Base-by-base conservation (phyloP, 1,139 yeast species). In the Blastobotrys raffinosifermentans region DNA sequence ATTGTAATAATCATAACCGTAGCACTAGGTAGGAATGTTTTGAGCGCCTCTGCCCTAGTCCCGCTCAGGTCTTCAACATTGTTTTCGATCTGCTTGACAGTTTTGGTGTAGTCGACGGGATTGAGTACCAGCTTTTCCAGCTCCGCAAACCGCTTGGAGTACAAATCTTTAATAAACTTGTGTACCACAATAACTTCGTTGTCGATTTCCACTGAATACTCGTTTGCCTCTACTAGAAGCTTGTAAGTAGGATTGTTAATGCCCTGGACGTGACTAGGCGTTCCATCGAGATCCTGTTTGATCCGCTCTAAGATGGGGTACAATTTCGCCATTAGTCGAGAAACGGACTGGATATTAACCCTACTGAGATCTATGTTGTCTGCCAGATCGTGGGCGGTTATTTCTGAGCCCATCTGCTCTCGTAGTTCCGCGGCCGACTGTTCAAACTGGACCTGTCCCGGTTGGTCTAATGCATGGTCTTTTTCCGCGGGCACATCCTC, bases 1-100 rank as follows among this genome's bases (percentile, higher is more conserved):
- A 87, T 84, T 1, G 81, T 73, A 4, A 87, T 61, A 2, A 85
- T 80, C 54, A 87, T 67, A 0, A 78, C 66, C 47, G 82, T 82
- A 36, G 87, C 94, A 37, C 72, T 73, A 4, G 75, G 59, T 2
- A 80, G 51, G 30, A 77, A 64, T 0, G 51, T 44, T 39, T 70
- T 72, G 38, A 48, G 60, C 16, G 37, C 37, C 18, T 61, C 58
- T 4, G 67, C 64, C n/a, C n/a, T n/a, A n/a, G n/a, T n/a, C 16
- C 50, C 31, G 11, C 40, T 45, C 10, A 49, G 41, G 9, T 58
- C 55, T 1, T 55, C 49, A 20, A 75, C 57, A 34, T 70, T 70
- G 46, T 77, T 78, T 26, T 80, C 75, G 3, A 85, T 60, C 2
- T 71, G 50, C 31, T 61, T 48, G 2, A 82, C 72, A 0, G 78